Evolutionary conservation across 2,329 filamentous ascomycete genomes (phyloP).

Genomic region (Trichoderma simmonsii): DNA sequence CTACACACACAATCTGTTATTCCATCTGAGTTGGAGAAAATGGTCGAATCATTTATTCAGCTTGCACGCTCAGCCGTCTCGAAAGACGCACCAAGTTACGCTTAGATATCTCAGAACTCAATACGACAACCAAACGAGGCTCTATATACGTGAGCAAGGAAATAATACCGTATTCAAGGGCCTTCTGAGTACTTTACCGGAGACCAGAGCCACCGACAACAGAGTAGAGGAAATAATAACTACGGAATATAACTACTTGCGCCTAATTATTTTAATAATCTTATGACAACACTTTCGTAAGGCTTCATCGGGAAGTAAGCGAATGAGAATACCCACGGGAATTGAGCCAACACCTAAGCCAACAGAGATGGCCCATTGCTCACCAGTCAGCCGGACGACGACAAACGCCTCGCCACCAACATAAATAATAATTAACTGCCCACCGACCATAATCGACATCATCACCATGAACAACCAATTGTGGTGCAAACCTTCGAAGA

Average conservation of each 20-base stretch:
- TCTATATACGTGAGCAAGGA: too few species aligned
- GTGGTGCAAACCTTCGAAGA: conserved; percentile 65
- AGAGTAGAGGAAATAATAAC: too few species aligned
- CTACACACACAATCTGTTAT: neutral
- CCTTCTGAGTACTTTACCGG: too few species aligned
- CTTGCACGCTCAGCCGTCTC: neutral
- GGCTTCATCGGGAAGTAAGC: conserved; percentile 30
- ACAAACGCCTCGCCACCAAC: conserved; percentile 65
- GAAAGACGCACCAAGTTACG: too few species aligned
- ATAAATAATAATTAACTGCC: conserved; percentile 69
- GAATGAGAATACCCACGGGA: conserved; percentile 68
- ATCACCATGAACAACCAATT: conserved; percentile 71
- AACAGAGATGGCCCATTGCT: conserved; percentile 76
- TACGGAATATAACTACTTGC: neutral
- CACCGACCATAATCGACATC: conserved; percentile 66
- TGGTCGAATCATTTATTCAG: neutral
- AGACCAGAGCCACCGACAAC: too few species aligned
- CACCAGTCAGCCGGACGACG: conserved; percentile 50
- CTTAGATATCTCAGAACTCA: too few species aligned
- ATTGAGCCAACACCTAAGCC: conserved; percentile 72
- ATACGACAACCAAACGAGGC: too few species aligned
- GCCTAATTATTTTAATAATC: neutral
- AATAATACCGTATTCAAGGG: too few species aligned
- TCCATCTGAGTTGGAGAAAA: neutral
- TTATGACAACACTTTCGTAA: neutral